Percentiles rank a stretch among this genome's conserved stretches.
Conservation (phyloP, 2,329 filamentous ascomycete genomes). For the Fusarium albosuccineum region DNA sequence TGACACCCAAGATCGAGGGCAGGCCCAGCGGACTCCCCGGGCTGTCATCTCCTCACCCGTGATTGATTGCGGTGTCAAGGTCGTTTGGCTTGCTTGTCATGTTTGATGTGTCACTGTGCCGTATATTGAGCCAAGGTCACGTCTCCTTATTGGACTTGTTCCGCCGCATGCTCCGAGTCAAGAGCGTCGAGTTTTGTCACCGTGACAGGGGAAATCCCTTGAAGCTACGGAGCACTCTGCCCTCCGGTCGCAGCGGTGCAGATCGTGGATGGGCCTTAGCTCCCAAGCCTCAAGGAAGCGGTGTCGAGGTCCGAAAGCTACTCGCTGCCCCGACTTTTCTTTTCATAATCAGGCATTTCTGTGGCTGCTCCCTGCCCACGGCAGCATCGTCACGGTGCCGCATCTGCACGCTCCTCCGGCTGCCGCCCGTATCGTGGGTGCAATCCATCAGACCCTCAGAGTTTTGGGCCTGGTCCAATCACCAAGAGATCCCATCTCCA, state of each 20-base stretch:
- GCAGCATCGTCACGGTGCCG: slow-evolving; percentile 8
- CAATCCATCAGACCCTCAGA: slow-evolving; percentile 12
- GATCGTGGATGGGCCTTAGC: slow-evolving; percentile 39
- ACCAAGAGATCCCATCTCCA: slow-evolving; percentile 16
- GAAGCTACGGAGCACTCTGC: slow-evolving; percentile 29
- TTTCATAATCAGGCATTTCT: slow-evolving; percentile 17
- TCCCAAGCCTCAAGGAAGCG: slow-evolving; percentile 33
- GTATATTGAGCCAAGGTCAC: background rate
- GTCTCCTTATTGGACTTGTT: background rate
- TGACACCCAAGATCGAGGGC: slow-evolving; percentile 25
- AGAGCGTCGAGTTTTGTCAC: slow-evolving; percentile 9
- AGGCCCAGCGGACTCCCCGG: slow-evolving; percentile 19
- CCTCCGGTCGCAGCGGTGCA: slow-evolving; percentile 21
- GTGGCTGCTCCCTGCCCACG: slow-evolving; percentile 17
- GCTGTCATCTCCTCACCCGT: slow-evolving; percentile 34
- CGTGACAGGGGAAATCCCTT: slow-evolving; percentile 13
- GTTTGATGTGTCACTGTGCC: slow-evolving; percentile 26
- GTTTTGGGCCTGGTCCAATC: slow-evolving; percentile 30
- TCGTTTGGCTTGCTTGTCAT: slow-evolving; percentile 15
- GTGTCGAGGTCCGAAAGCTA: slow-evolving; percentile 30
- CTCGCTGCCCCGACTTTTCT: slow-evolving; percentile 11
- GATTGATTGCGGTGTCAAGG: slow-evolving; percentile 18
- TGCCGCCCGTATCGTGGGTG: slow-evolving; percentile 11
- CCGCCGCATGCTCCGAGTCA: slow-evolving; percentile 7
- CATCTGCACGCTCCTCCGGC: slow-evolving; percentile 11